Percentiles rank a stretch among this genome's conserved stretches.
Conservation (phyloP, 73 alveolate genomes). For the Stentor roeselii region DNA sequence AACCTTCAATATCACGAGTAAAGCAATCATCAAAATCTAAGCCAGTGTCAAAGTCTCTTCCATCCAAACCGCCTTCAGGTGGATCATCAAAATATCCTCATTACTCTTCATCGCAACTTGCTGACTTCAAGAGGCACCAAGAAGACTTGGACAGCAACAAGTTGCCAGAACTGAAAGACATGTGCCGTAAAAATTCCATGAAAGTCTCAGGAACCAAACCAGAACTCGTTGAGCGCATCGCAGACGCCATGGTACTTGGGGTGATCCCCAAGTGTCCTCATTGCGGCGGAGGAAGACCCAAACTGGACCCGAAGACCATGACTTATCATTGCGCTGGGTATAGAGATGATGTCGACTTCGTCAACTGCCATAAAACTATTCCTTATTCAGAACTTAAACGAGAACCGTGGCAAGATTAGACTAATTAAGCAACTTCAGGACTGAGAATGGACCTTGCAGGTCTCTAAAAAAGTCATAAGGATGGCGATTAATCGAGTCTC, state of each 20-base stretch:
- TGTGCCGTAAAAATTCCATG: slow-evolving; percentile 40
- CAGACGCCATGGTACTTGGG: slow-evolving; percentile 64
- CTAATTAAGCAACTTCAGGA: neutral
- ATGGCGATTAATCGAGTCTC: neutral
- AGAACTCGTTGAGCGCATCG: slow-evolving; percentile 47
- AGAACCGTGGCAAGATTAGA: slow-evolving; percentile 36
- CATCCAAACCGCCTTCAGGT: no score
- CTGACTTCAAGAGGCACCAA: no score
- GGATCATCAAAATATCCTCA: no score
- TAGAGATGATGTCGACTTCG: slow-evolving; percentile 56
- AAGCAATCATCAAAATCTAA: no score
- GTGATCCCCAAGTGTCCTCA: slow-evolving; percentile 64
- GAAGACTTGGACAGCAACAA: no score
- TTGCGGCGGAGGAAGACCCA: slow-evolving; percentile 68
- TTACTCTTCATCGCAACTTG: no score
- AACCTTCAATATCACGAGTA: no score
- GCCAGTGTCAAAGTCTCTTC: no score
- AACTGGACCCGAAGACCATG: slow-evolving; percentile 47
- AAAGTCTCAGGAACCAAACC: slow-evolving; percentile 58
- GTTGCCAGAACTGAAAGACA: slow-evolving; percentile 26
- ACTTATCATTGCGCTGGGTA: slow-evolving; percentile 56
- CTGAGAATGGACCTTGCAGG: slow-evolving; percentile 16
- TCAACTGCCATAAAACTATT: slow-evolving; percentile 38
- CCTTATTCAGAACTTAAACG: slow-evolving; percentile 20
- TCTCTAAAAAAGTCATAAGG: slow-evolving; percentile 14